phyloP scores from a whole-genome alignment of 2,329 filamentous ascomycete genomes.

The Phaeoacremonium minimum region DNA sequence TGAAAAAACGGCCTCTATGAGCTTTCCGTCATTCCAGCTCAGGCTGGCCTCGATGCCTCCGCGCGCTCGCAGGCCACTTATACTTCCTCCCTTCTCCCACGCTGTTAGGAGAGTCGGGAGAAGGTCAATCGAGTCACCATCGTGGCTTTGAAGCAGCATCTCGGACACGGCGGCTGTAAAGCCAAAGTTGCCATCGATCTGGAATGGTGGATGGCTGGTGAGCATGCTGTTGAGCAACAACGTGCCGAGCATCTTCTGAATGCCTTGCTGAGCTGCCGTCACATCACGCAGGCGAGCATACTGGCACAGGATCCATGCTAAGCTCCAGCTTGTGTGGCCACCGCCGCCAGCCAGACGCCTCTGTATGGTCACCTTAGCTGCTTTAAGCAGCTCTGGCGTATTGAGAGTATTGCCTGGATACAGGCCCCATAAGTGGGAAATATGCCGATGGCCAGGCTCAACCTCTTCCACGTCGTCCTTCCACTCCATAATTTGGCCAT shows the following conservation, averaged over 20 bases:
- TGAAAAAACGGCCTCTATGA: too few relatives aligned
- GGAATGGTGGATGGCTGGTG: slow-evolving; percentile 40
- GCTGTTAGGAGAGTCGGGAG: slow-evolving; percentile 30
- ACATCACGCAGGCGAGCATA: slow-evolving; percentile 37
- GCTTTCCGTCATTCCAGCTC: too few relatives aligned
- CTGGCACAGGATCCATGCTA: slow-evolving; percentile 44
- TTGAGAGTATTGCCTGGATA: slow-evolving; percentile 36
- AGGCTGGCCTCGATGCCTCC: too few relatives aligned
- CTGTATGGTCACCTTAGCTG: slow-evolving; percentile 21
- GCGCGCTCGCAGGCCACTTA: too few relatives aligned
- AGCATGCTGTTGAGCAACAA: slow-evolving; percentile 39
- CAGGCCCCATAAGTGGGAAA: slow-evolving; percentile 44
- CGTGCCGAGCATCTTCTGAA: slow-evolving; percentile 30
- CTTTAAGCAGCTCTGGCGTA: slow-evolving; percentile 16
- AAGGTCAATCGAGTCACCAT: slow-evolving; percentile 12
- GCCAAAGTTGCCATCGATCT: slow-evolving; percentile 47
- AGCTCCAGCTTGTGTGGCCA: slow-evolving; percentile 47
- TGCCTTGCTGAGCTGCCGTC: slow-evolving; percentile 27
- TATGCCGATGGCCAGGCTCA: slow-evolving; percentile 45
- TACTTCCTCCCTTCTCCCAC: slow-evolving; percentile 27
- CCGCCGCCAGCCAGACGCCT: slow-evolving; percentile 26
- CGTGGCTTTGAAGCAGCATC: slow-evolving; percentile 34
- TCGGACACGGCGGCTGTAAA: slow-evolving; percentile 39
- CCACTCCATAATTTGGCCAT: slow-evolving; percentile 36
- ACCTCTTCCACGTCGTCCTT: slow-evolving; percentile 28